Evolutionary conservation across 345 rosid genomes (phyloP).

Genomic region (Cardamine occulta): DNA sequence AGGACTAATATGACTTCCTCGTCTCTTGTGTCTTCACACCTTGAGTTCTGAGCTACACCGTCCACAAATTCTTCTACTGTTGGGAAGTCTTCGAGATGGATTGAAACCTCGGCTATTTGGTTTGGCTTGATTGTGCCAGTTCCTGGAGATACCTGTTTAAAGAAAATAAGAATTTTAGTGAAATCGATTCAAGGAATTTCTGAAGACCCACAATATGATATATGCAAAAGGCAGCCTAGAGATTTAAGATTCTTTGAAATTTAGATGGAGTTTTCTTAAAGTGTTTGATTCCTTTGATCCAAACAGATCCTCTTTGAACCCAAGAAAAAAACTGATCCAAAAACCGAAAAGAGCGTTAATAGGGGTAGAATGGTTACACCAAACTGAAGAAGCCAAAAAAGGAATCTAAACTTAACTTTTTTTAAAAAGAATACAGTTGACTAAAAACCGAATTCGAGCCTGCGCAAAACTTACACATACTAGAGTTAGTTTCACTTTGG

Average conservation of each 20-base stretch:
- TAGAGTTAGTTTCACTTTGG: too few relatives aligned
- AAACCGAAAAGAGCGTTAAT: too few relatives aligned
- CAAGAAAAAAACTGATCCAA: not conserved
- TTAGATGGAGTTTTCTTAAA: too few relatives aligned
- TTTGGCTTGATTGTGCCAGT: slow-evolving; percentile 67
- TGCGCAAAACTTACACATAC: too few relatives aligned
- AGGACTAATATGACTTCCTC: slow-evolving; percentile 66
- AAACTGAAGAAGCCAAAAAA: too few relatives aligned
- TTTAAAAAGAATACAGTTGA: too few relatives aligned
- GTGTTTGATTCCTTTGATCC: too few relatives aligned
- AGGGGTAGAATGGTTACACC: not conserved
- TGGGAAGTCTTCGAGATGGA: slow-evolving; percentile 69
- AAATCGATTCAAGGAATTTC: not conserved
- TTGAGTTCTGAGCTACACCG: slow-evolving; percentile 71
- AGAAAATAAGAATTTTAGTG: not conserved
- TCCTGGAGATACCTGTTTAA: slow-evolving; percentile 64
- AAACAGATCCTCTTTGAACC: too few relatives aligned
- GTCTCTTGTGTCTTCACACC: slow-evolving; percentile 75
- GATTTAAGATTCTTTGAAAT: not conserved
- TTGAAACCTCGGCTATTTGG: slow-evolving; percentile 54
- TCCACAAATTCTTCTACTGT: slow-evolving; percentile 67
- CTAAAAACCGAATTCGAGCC: too few relatives aligned
- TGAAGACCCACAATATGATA: not conserved
- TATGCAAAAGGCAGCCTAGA: not conserved
- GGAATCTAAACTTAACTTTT: too few relatives aligned